Evolutionary conservation across 164 flowering plant genomes (phyloP).

Genomic region (Cinnamomum chago): DNA sequence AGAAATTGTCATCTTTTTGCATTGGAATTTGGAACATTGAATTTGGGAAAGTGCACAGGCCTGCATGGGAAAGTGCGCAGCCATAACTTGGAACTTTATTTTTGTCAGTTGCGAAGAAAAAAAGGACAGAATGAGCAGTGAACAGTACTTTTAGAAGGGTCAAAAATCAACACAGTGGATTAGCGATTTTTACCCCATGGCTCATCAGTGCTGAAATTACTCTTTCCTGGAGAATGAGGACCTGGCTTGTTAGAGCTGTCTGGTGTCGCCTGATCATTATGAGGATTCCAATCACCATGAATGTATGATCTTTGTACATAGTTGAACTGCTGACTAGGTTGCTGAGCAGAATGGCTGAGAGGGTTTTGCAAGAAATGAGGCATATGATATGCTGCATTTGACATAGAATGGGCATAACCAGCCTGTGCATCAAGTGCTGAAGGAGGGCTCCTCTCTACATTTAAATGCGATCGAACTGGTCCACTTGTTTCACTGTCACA

Average conservation of each 20-base stretch:
- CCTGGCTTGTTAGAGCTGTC: conserved; percentile 40
- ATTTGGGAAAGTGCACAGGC: no score
- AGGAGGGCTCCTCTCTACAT: conserved; percentile 52
- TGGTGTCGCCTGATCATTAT: conserved; percentile 41
- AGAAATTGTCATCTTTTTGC: no score
- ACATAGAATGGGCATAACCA: conserved; percentile 36
- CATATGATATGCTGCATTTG: conserved; percentile 37
- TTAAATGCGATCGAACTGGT: conserved; percentile 43
- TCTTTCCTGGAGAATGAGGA: conserved; percentile 57
- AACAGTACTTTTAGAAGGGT: neutral
- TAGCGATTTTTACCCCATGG: conserved; percentile 56
- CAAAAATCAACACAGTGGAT: neutral
- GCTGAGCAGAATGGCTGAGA: conserved; percentile 77
- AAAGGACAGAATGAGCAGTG: neutral
- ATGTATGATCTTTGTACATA: conserved; percentile 39
- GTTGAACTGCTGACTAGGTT: conserved; percentile 43
- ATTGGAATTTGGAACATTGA: no score
- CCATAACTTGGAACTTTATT: no score
- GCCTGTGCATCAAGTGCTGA: conserved; percentile 40
- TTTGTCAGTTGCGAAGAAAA: no score
- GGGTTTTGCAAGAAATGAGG: conserved; percentile 58
- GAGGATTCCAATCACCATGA: conserved; percentile 56
- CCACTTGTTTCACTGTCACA: conserved; percentile 47
- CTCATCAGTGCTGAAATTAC: conserved; percentile 36
- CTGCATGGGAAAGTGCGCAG: no score